Conservation (phyloP, 345 rosid species). For the Salix brachista region DNA sequence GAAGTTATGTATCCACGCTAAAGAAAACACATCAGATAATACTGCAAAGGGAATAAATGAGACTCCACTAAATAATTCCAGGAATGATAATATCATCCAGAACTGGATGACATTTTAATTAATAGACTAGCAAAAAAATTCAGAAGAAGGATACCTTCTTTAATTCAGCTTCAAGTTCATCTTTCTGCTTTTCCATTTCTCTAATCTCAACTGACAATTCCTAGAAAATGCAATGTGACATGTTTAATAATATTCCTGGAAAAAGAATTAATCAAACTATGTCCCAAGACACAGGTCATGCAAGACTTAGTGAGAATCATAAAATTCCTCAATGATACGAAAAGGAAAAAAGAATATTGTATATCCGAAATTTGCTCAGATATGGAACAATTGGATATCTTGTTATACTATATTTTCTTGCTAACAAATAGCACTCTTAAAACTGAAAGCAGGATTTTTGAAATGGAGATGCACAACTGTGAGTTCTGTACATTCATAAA, state of each 20-base stretch:
- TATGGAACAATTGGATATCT: no score
- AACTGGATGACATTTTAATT: neutral
- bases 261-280: neutral
- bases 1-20: neutral
- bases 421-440: no score
- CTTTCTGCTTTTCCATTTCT: slow-evolving; percentile 62
- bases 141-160: slow-evolving; percentile 37
- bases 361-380: no score
- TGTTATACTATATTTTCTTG: no score
- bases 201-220: slow-evolving; percentile 54
- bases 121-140: neutral
- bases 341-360: no score
- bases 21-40: neutral
- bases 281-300: neutral
- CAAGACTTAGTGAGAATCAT: neutral
- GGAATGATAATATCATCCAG: neutral
- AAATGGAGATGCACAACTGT: no score
- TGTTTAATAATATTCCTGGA: slow-evolving; percentile 10
- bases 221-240: slow-evolving; percentile 37
- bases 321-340: neutral
- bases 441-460: no score
- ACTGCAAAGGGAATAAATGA: neutral
- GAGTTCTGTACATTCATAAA: no score
- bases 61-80: neutral
- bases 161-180: slow-evolving; percentile 73